Evolutionary conservation across 164 flowering plant species (phyloP).

Genomic region (Stephania japonica): DNA sequence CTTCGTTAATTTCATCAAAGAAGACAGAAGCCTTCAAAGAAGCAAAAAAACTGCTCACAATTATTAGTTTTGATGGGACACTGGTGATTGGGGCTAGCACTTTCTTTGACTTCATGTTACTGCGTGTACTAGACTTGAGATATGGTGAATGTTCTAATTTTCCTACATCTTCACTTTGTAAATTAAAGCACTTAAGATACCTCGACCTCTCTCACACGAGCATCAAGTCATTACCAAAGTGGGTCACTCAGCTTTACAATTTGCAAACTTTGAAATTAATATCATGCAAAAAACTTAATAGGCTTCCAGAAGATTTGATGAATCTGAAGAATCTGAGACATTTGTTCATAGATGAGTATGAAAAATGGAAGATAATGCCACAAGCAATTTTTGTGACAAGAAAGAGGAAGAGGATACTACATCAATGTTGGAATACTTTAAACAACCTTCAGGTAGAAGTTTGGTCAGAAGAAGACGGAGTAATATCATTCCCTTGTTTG

Average conservation of each 20-base stretch:
- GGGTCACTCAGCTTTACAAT: not conserved
- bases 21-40: too few relatives aligned
- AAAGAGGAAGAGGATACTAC: not conserved
- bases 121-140: too few relatives aligned
- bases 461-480: too few relatives aligned
- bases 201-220: conserved; percentile 7
- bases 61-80: too few relatives aligned
- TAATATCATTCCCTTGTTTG: too few relatives aligned
- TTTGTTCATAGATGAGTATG: not conserved
- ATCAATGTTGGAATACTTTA: conserved; percentile 5
- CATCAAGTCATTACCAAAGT: not conserved
- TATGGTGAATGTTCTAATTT: too few relatives aligned
- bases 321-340: not conserved
- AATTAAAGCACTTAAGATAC: conserved; percentile 2
- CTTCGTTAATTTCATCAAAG: too few relatives aligned
- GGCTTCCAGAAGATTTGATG: too few relatives aligned
- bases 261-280: not conserved
- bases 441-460: not conserved
- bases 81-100: too few relatives aligned
- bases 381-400: conserved; percentile 6
- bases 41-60: too few relatives aligned
- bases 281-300: not conserved
- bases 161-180: too few relatives aligned
- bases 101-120: too few relatives aligned
- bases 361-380: not conserved